Conservation (phyloP, 768 basidiomycete species). For the Ramaria rubella region DNA sequence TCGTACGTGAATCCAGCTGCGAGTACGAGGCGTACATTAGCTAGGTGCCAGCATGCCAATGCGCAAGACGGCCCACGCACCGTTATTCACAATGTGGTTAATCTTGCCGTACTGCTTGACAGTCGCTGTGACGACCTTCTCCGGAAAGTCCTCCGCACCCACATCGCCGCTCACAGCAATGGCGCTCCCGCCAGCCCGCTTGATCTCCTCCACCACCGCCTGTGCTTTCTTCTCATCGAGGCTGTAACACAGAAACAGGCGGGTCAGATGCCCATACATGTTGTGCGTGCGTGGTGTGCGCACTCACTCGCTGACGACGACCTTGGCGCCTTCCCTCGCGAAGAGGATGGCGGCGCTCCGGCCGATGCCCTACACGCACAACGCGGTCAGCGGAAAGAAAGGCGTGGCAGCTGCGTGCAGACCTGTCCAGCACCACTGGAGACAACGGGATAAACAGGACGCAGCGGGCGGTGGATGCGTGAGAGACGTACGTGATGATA, state of each 20-base stretch:
- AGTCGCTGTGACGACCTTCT: constrained; percentile 69
- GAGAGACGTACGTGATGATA: constrained; percentile 55
- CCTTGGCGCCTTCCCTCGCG: constrained; percentile 79
- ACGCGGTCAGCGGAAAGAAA: constrained; percentile 8
- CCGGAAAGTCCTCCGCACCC: constrained; percentile 75
- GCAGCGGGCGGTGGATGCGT: no score
- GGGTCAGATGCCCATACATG: neutral
- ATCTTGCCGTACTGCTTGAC: constrained; percentile 79
- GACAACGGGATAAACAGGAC: neutral
- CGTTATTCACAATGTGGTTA: constrained; percentile 84
- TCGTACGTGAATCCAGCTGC: constrained; percentile 4
- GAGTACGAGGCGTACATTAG: neutral
- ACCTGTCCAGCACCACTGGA: constrained; percentile 62
- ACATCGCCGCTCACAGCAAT: constrained; percentile 76
- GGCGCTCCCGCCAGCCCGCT: constrained; percentile 62
- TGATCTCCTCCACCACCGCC: constrained; percentile 66
- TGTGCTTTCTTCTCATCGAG: constrained; percentile 67
- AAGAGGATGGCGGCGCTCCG: constrained; percentile 68
- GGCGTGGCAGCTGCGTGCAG: constrained; percentile 5
- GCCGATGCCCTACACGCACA: constrained; percentile 60
- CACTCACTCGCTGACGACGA: constrained; percentile 81
- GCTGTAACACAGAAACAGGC: constrained; percentile 28
- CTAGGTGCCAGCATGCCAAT: neutral
- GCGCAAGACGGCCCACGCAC: constrained; percentile 23
- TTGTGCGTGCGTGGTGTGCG: constrained; percentile 12